phyloP scores from a whole-genome alignment of 2,329 filamentous ascomycete species.

The Neoscytalidium dimidiatum region DNA sequence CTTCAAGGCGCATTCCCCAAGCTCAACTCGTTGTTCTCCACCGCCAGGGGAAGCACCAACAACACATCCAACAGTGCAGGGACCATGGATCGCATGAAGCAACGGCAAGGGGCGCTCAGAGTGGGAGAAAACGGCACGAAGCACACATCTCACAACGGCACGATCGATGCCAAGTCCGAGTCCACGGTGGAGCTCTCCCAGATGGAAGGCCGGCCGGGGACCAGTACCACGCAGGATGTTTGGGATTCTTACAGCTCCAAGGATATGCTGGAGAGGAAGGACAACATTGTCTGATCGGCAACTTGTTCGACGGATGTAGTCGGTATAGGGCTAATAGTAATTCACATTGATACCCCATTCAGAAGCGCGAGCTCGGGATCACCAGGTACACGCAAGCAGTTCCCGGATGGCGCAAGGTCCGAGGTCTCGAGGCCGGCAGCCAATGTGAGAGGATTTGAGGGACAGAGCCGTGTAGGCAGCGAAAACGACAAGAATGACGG shows the following conservation, averaged over 20 bases:
- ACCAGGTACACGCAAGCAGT: no score
- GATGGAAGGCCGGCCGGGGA: background rate
- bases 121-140: background rate
- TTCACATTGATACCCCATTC: background rate
- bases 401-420: background rate
- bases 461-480: background rate
- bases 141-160: background rate
- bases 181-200: background rate
- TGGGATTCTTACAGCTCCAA: background rate
- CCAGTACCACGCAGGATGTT: background rate
- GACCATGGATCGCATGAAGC: background rate
- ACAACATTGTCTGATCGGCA: background rate
- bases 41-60: background rate
- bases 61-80: background rate
- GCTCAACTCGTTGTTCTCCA: background rate
- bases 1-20: background rate
- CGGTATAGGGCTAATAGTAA: background rate
- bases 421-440: background rate
- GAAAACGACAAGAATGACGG: background rate
- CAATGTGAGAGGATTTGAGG: background rate
- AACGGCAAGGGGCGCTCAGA: background rate
- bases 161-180: background rate
- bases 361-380: no score
- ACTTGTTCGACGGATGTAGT: background rate
- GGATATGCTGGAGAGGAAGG: background rate